Evolutionary conservation across 2,329 filamentous ascomycete genomes (phyloP).

Genomic region (Aspergillus fumigatus): DNA sequence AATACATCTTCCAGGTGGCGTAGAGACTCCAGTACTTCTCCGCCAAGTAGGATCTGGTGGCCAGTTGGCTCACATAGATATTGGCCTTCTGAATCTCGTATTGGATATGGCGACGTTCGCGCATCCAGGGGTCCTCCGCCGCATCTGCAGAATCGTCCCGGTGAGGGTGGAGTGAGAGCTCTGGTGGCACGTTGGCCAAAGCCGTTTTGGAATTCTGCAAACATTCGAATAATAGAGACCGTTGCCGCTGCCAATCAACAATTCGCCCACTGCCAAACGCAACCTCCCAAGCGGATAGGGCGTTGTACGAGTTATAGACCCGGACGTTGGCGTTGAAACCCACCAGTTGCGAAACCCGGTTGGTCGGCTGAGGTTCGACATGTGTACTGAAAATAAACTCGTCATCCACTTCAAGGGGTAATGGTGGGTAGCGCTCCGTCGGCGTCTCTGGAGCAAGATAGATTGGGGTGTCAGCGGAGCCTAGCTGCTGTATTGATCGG

Average conservation of each 20-base stretch:
- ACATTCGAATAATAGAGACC: constrained; percentile 65
- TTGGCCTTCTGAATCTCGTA: constrained; percentile 92
- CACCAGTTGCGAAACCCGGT: constrained; percentile 64
- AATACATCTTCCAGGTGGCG: constrained; percentile 52
- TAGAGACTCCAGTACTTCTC: constrained; percentile 79
- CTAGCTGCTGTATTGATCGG: constrained; percentile 73
- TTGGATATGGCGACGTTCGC: constrained; percentile 50
- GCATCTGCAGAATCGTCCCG: constrained; percentile 47
- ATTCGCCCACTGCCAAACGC: constrained; percentile 74
- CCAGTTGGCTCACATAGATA: constrained; percentile 75
- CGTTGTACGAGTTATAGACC: constrained; percentile 75
- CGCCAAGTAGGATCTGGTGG: constrained; percentile 77
- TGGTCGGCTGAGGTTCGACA: constrained; percentile 65
- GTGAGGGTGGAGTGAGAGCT: constrained; percentile 56
- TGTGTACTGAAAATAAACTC: constrained; percentile 69
- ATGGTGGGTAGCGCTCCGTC: constrained; percentile 69
- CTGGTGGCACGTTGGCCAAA: constrained; percentile 62
- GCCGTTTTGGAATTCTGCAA: constrained; percentile 66
- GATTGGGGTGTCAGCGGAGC: constrained; percentile 65
- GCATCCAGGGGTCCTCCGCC: constrained; percentile 29
- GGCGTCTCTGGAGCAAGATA: constrained; percentile 72
- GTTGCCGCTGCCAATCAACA: constrained; percentile 73
- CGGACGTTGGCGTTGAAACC: constrained; percentile 78
- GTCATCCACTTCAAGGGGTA: constrained; percentile 80
- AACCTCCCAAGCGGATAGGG: constrained; percentile 72